Base-by-base conservation (phyloP, 2,329 filamentous ascomycete species). In the Parastagonospora avenae region DNA sequence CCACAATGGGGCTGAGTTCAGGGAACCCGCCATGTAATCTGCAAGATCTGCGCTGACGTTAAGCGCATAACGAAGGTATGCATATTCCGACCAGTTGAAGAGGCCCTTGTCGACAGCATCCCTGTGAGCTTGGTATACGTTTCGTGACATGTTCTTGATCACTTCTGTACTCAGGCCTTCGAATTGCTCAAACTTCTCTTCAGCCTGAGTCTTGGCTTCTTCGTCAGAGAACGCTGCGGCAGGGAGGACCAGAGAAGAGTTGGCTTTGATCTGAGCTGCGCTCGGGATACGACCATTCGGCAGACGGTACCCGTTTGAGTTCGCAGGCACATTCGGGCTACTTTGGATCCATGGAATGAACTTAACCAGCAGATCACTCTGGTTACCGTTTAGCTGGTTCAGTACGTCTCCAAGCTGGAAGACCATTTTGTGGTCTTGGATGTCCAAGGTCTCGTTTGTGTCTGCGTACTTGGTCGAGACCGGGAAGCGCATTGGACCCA, bases 401-500 rank as follows among this genome's bases (percentile, higher is more conserved):
- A 89, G 74, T 45, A 81, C 79, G 5, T 79, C 78, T 2, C 80
- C 85, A 2, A 89, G 76, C 63, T 87, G 83, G 67, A 87, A 88
- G 0, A 88, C 83, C 64, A 89, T 77, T 54, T 83, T 79, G 62
- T 87, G 85, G 58, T 88, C 86, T 8, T 80, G 79, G 55, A 88
- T 84, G 51, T 84, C 79, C 2, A 80, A 59, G 0, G 81, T 86
- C 60, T 82, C 77, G 55, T 85, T 84, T n/a, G 79, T 77, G 27
- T 76, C 75, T 2, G 78, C 66, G 55, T 82, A 79, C 1, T 67
- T 74, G 12, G 78, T 70, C 2, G 76, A 78, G 12, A 82, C 76
- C 0, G 86, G 85, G 57, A 88, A 84, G 2, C 85, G 76, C 85
- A 88, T 88, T 0, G 85, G 83, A 0, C 86, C 86, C 82, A 82